Evolutionary conservation across 2,329 filamentous ascomycete species (phyloP), one percentile per base, ranked within the genome.

Genomic region (Botryosphaeria dothidea): DNA sequence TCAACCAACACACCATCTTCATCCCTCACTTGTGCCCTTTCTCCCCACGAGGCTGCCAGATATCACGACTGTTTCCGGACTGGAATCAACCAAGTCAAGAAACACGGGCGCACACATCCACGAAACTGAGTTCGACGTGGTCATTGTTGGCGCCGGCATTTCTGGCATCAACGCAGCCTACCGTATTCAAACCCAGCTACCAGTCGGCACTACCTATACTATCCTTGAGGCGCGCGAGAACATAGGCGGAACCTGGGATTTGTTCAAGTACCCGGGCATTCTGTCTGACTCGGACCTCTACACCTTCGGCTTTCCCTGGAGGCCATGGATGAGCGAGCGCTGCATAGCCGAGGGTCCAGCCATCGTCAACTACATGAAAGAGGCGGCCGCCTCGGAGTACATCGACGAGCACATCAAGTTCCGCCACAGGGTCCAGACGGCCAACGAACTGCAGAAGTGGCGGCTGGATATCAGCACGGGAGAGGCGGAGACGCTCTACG

Each of bases 241-340:
- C 27, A 81, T 93, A 4, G 91, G 91, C 1, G 91, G 91, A 1
- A 94, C 91, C 0, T 93, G 91, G 91, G 88, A 90, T 71, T 78
- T 93, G 2, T 94, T 92, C 79, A 85, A 83, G 45, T 93, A 92
- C 70, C 90, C 90, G 0, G 89, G 91, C 7, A 89, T 92, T 67
- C 79, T 81, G 13, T 82, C 80, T 29, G 81, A 83, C 66, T 81
- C 79, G 0, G 81, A 83, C 68, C 73, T 84, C 45, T 78, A 82
- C 70, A 83, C 81, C 4, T 82, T 83, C 65, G 82, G 82, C 21
- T 92, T 92, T 69, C 77, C 84, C 1, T 93, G 90, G 87, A 83
- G 86, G 48, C 88, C 89, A 0, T 93, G 90, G 90, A 78, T 78
- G 13, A 78, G 85, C 62, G 71, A 75, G 23, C 77, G 75, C 31